These are phyloP conservation scores for Talinum fruticosum DNA, from an alignment of 148 eudicot species.

Conservation along the genomic window DNA sequence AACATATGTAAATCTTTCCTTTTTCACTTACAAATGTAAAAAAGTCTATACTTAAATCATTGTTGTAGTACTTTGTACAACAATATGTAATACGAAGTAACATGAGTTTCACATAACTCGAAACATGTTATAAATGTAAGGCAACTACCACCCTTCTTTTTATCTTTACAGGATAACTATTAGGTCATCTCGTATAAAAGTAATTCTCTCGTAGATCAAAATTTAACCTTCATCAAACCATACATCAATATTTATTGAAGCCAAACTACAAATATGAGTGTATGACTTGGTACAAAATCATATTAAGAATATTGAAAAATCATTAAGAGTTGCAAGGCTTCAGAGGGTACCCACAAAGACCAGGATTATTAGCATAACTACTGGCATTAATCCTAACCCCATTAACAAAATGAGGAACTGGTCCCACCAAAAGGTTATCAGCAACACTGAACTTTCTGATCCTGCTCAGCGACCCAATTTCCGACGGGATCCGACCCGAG, in stretches of 20 bases:
- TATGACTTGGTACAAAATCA: not conserved
- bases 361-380: conserved; percentile 24
- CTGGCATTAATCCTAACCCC: conserved; percentile 14
- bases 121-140: no score
- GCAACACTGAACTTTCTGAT: conserved; percentile 24
- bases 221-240: not conserved
- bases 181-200: no score
- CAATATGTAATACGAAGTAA: no score
- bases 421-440: conserved; percentile 22
- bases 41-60: no score
- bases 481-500: conserved; percentile 16
- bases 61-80: no score
- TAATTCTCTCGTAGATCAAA: not conserved
- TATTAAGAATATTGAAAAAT: not conserved
- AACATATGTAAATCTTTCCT: no score
- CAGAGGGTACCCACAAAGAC: conserved; percentile 25
- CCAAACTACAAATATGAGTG: not conserved
- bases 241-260: not conserved
- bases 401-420: conserved; percentile 22
- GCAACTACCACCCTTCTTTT: no score
- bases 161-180: no score
- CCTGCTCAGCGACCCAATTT: conserved; percentile 12
- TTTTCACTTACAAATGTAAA: no score
- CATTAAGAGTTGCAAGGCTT: conserved; percentile 11
- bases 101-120: no score